Evolutionary conservation across 345 rosid genomes (phyloP), one percentile per base, ranked within the genome.

Genomic region (Moringa oleifera): DNA sequence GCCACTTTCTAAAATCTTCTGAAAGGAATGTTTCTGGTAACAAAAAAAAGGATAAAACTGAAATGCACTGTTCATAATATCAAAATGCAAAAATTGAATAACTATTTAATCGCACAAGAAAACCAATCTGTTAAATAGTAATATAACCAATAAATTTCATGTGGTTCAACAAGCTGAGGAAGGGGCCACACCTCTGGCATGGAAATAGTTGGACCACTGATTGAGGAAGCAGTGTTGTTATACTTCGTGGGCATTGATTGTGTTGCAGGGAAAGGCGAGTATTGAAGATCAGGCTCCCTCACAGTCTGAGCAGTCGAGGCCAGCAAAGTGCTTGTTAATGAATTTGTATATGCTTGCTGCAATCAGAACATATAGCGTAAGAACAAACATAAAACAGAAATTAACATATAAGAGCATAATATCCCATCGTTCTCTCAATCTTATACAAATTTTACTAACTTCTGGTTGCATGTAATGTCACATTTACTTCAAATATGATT

Each of bases 251-350:
- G 83, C 85, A 79, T 72, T 22, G 88, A 77, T 71, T 90, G 96
- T 45, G 87, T 65, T 64, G 74, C 73, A 3, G 90, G 81, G 67
- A 94, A 86, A 12, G 97, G 86, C 45, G 95, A 88, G 67, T 86
- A 90, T 68, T 85, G 83, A 55, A 85, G 81, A 37, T 94, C 99
- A 63, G 81, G 83, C 70, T 90, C 97, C 81, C 96, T 82, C 11
- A 69, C 95, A 51, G 76, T 68, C 74, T 86, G 99, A 59, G 73
- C 83, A 68, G 80, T 73, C 69, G 96, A 83, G 45, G 90, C 77
- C 84, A 94, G 62, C 69, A 90, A 78, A 22, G 81, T 68, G 73
- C 80, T 81, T 55, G 96, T 94, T 75, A 88, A 69, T n/a, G 96
- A 75, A 76, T 81, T 82, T 50, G 89, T 56, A 70, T 90, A 88